A percentile compares a stretch with the other conserved stretches of the same genome.
phyloP scores from a whole-genome alignment of 139 green algal species.

The Closterium sp. region DNA sequence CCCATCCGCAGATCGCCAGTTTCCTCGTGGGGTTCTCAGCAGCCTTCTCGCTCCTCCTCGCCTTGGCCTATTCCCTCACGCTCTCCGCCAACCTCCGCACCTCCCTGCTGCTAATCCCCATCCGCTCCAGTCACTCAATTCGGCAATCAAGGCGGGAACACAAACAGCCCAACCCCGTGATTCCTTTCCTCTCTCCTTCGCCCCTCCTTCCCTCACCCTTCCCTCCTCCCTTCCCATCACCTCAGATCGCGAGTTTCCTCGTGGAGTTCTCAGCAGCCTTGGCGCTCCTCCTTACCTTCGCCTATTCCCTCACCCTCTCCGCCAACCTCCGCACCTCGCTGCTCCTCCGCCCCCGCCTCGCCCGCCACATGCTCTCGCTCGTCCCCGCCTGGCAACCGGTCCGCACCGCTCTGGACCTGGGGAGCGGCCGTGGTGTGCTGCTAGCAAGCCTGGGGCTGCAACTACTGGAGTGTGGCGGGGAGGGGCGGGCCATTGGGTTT shows the following conservation, averaged over 20 bases:
- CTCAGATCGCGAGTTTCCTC: background rate
- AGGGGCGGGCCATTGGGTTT: conserved; percentile 11
- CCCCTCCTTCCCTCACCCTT: background rate
- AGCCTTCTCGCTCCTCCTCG: background rate
- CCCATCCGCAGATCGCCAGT: background rate
- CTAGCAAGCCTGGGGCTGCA: conserved; percentile 17
- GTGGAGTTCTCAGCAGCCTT: background rate
- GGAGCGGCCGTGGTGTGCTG: conserved; percentile 39
- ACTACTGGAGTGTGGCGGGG: conserved; percentile 10
- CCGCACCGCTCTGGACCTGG: conserved; percentile 28
- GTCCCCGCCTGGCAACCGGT: conserved; percentile 26
- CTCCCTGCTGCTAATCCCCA: background rate
- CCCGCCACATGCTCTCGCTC: conserved; percentile 7
- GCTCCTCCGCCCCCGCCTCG: background rate
- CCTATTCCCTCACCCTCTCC: background rate
- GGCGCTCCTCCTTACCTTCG: background rate
- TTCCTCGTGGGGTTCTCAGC: background rate
- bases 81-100: background rate
- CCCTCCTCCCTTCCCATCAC: background rate
- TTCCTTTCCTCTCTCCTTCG: background rate
- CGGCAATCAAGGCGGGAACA: too few relatives aligned
- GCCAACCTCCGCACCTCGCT: conserved; percentile 13
- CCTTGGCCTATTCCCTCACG: background rate
- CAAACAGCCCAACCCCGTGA: too few relatives aligned
- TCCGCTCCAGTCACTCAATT: too few relatives aligned